These are phyloP conservation scores for Xylaria cubensis DNA, from an alignment of 495 filamentous ascomycete species.

Conservation along the genomic window DNA sequence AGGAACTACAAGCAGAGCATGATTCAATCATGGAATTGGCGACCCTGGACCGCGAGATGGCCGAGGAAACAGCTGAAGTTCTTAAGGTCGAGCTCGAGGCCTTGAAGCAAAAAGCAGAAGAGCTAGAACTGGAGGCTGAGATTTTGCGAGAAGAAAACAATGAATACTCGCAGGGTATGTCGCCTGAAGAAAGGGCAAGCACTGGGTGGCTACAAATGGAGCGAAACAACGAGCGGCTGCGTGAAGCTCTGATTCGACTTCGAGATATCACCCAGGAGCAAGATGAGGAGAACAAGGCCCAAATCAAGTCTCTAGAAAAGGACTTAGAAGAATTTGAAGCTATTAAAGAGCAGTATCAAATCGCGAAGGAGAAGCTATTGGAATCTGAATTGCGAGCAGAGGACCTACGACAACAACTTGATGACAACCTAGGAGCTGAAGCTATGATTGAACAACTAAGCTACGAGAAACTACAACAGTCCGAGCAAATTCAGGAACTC, in stretches of 20 bases:
- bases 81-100: slow-evolving; percentile 81
- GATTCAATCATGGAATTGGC: slow-evolving; percentile 87
- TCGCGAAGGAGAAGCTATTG: slow-evolving; percentile 72
- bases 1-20: slow-evolving; percentile 78
- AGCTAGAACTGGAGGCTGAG: slow-evolving; percentile 86
- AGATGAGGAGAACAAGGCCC: slow-evolving; percentile 76
- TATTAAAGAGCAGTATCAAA: slow-evolving; percentile 73
- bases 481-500: slow-evolving; percentile 83
- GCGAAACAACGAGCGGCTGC: slow-evolving; percentile 83
- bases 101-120: slow-evolving; percentile 75
- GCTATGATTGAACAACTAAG: slow-evolving; percentile 93
- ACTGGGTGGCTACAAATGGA: slow-evolving; percentile 93
- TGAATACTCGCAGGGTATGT: slow-evolving; percentile 82
- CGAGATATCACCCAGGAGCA: slow-evolving; percentile 86
- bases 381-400: slow-evolving; percentile 79
- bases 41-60: slow-evolving; percentile 92
- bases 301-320: slow-evolving; percentile 79
- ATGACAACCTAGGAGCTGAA: slow-evolving; percentile 84
- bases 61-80: slow-evolving; percentile 86
- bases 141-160: slow-evolving; percentile 86
- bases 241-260: slow-evolving; percentile 81
- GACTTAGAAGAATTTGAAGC: slow-evolving; percentile 75
- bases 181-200: slow-evolving; percentile 82
- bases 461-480: slow-evolving; percentile 80
- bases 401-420: slow-evolving; percentile 88